Conservation (phyloP, 2,329 filamentous ascomycete genomes). For the Lojkania enalia region DNA sequence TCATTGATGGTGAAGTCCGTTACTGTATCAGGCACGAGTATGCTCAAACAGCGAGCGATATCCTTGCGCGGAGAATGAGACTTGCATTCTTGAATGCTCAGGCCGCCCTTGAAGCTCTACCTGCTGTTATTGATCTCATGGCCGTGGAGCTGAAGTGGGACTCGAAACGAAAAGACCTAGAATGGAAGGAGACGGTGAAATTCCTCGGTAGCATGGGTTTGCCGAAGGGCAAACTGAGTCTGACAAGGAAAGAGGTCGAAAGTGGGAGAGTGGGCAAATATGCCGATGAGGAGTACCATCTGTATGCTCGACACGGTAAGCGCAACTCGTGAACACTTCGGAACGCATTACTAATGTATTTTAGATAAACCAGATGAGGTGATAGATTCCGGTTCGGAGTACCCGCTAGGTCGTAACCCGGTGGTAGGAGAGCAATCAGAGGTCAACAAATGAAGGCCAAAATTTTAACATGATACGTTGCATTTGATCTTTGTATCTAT, state of each 20-base stretch:
- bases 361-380: conserved; percentile 60
- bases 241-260: conserved; percentile 63
- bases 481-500: not conserved
- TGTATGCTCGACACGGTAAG: conserved; percentile 56
- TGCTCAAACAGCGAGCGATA: conserved; percentile 86
- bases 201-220: conserved; percentile 67
- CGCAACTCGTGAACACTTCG: conserved; percentile 1
- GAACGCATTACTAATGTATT: conserved; percentile 11
- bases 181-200: conserved; percentile 73
- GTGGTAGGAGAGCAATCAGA: conserved; percentile 48
- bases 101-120: conserved; percentile 83
- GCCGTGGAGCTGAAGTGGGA: conserved; percentile 80
- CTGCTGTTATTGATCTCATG: conserved; percentile 88
- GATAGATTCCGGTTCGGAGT: conserved; percentile 55
- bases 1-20: conserved; percentile 87
- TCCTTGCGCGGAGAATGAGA: conserved; percentile 80
- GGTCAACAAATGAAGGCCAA: conserved; percentile 52
- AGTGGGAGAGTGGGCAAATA: conserved; percentile 51
- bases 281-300: conserved; percentile 52
- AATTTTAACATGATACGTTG: not conserved
- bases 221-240: conserved; percentile 57
- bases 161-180: conserved; percentile 68
- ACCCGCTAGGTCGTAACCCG: conserved; percentile 50
- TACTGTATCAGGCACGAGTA: conserved; percentile 90
- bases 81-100: conserved; percentile 91